Evolutionary conservation across 2,329 filamentous ascomycete species (phyloP).

Genomic region (Raffaelea deltoideospora): DNA sequence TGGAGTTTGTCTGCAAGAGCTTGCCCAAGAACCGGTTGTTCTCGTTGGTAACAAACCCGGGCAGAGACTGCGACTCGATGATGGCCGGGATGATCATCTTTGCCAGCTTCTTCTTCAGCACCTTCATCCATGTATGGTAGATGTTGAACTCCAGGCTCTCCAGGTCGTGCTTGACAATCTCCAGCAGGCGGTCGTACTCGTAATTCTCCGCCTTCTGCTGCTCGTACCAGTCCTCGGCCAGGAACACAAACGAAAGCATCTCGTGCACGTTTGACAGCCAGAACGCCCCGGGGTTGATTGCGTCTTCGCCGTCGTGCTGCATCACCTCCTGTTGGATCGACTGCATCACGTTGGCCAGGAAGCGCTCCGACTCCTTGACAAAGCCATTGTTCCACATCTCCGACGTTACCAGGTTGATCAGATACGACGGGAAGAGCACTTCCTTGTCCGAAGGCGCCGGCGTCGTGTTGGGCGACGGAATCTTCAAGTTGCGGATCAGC

Average conservation of each 20-base stretch:
- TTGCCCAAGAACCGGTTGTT: constrained; percentile 97
- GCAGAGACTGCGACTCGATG: constrained; percentile 95
- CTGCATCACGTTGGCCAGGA: constrained; percentile 98
- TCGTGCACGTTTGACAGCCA: constrained; percentile 99
- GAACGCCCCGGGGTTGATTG: constrained; percentile 93
- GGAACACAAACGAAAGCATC: constrained; percentile 98
- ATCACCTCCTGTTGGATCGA: constrained; percentile 99
- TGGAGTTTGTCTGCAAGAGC: constrained; percentile 76
- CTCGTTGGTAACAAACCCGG: constrained; percentile 97
- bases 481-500: constrained; percentile 90
- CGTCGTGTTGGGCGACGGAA: constrained; percentile 72
- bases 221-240: constrained; percentile 99
- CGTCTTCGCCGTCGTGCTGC: constrained; percentile 95
- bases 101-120: constrained; percentile 95
- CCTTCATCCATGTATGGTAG: constrained; percentile 99
- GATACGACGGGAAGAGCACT: constrained; percentile 93
- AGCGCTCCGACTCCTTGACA: constrained; percentile 97
- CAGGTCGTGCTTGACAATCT: constrained; percentile 98
- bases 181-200: constrained; percentile 90
- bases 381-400: constrained; percentile 99
- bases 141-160: constrained; percentile 99
- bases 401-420: constrained; percentile 96
- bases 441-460: constrained; percentile 95
- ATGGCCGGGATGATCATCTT: constrained; percentile 99
- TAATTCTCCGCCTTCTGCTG: constrained; percentile 99